Percentiles rank a stretch among this genome's conserved stretches.
Conservation (phyloP, 2,329 filamentous ascomycete genomes). For the Basipetospora sp. region DNA sequence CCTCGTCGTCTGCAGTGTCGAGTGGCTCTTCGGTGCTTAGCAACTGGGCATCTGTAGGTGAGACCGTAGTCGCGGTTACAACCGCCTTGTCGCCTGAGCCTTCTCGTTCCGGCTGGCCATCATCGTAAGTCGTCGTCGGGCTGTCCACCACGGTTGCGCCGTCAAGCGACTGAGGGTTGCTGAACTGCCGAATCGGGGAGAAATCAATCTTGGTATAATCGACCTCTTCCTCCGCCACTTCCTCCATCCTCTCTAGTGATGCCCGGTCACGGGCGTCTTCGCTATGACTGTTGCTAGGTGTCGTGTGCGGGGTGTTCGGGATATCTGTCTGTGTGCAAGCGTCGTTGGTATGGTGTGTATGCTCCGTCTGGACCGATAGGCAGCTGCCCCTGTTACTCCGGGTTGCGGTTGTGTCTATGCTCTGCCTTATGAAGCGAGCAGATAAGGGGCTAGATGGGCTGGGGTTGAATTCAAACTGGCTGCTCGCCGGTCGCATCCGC, state of each 20-base stretch:
- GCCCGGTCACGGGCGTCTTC: slow-evolving; percentile 32
- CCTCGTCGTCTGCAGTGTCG: slow-evolving; percentile 18
- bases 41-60: too few relatives aligned
- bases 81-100: not conserved
- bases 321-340: slow-evolving; percentile 49
- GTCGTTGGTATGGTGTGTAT: slow-evolving; percentile 53
- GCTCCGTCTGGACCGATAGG: slow-evolving; percentile 56
- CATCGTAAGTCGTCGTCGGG: slow-evolving; percentile 7
- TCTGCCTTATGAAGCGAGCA: slow-evolving; percentile 45
- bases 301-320: slow-evolving; percentile 37
- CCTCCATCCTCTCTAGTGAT: slow-evolving; percentile 25
- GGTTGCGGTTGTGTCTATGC: slow-evolving; percentile 47
- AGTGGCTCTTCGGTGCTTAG: too few relatives aligned
- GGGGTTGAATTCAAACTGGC: slow-evolving; percentile 70
- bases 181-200: slow-evolving; percentile 32
- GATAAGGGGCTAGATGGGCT: slow-evolving; percentile 60
- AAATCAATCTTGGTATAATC: slow-evolving; percentile 47
- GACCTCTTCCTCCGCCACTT: slow-evolving; percentile 33
- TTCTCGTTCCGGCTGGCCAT: slow-evolving; percentile 5
- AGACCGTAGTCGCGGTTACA: slow-evolving; percentile 12
- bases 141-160: slow-evolving; percentile 10
- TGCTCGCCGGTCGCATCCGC: slow-evolving; percentile 52
- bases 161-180: slow-evolving; percentile 24
- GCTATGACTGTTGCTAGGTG: slow-evolving; percentile 35
- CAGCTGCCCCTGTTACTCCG: slow-evolving; percentile 58